These are phyloP conservation scores for Wallacemonas sp. DNA, from an alignment of 208 protist species.

Conservation along the genomic window DNA sequence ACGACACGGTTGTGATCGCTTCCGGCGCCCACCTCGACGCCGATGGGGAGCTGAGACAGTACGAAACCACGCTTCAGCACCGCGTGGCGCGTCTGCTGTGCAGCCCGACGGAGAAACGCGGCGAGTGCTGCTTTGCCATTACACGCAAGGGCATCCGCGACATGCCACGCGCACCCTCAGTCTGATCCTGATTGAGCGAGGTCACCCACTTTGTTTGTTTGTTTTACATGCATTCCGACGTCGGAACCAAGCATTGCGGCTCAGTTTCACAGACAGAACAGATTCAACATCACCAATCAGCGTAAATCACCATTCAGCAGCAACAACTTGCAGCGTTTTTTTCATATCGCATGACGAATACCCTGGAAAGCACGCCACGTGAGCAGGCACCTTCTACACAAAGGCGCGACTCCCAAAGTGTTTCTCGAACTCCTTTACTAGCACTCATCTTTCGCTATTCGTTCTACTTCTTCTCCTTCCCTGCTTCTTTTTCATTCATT, in stretches of 20 bases:
- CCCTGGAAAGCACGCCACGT: no score
- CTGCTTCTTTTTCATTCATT: no score
- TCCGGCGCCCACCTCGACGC: conserved; percentile 12
- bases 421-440: no score
- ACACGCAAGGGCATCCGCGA: conserved; percentile 74
- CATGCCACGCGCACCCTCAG: conserved; percentile 9
- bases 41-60: conserved; percentile 14
- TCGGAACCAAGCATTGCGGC: neutral
- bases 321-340: no score
- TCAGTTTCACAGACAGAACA: neutral
- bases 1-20: conserved; percentile 28
- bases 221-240: no score
- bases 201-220: conserved; percentile 15
- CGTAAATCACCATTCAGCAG: no score
- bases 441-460: no score
- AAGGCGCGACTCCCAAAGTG: no score
- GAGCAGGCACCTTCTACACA: no score
- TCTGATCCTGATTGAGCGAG: no score
- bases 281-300: no score
- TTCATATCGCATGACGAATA: neutral
- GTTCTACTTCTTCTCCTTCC: no score
- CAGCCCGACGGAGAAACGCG: conserved; percentile 29
- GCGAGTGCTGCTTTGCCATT: conserved; percentile 70
- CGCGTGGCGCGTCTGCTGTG: conserved; percentile 74
- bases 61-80: conserved; percentile 49